Conservation (phyloP, 75 land plant species). For the Cupressus sempervirens region DNA sequence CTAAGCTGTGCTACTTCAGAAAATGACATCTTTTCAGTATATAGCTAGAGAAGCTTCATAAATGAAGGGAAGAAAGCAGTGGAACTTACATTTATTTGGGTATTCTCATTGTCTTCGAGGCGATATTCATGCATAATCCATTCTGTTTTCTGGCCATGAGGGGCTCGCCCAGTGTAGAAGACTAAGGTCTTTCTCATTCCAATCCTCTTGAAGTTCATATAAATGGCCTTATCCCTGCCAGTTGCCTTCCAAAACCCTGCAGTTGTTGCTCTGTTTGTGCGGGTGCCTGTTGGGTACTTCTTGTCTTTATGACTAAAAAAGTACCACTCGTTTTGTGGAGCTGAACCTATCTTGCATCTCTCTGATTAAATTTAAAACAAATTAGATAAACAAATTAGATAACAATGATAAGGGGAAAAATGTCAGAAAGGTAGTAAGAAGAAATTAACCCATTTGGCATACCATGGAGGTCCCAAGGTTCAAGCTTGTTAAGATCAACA, state of each 20-base stretch:
- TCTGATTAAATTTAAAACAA: slow-evolving; percentile 22
- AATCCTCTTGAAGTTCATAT: slow-evolving; percentile 41
- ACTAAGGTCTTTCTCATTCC: slow-evolving; percentile 63
- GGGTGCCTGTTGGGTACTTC: slow-evolving; percentile 55
- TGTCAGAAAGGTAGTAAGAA: too few relatives aligned
- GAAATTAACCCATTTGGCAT: not conserved
- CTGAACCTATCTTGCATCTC: slow-evolving; percentile 48
- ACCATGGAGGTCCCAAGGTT: slow-evolving; percentile 84
- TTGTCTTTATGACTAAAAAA: slow-evolving; percentile 66
- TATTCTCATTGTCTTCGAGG: slow-evolving; percentile 35
- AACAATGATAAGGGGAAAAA: too few relatives aligned
- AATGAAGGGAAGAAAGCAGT: too few relatives aligned
- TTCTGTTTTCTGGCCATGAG: slow-evolving; percentile 59
- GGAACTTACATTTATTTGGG: slow-evolving; percentile 17
- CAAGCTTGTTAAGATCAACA: slow-evolving; percentile 68
- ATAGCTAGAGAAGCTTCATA: not conserved
- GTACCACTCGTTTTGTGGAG: slow-evolving; percentile 56
- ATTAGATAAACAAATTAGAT: not conserved
- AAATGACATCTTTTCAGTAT: not conserved
- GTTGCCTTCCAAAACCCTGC: slow-evolving; percentile 72
- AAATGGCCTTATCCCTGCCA: slow-evolving; percentile 54
- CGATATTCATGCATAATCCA: slow-evolving; percentile 71
- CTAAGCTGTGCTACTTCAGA: not conserved
- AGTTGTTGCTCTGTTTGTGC: slow-evolving; percentile 50
- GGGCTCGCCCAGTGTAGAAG: slow-evolving; percentile 57